Evolutionary conservation across 805 yeast species (phyloP).

Genomic region (Monosporozyma solicola): DNA sequence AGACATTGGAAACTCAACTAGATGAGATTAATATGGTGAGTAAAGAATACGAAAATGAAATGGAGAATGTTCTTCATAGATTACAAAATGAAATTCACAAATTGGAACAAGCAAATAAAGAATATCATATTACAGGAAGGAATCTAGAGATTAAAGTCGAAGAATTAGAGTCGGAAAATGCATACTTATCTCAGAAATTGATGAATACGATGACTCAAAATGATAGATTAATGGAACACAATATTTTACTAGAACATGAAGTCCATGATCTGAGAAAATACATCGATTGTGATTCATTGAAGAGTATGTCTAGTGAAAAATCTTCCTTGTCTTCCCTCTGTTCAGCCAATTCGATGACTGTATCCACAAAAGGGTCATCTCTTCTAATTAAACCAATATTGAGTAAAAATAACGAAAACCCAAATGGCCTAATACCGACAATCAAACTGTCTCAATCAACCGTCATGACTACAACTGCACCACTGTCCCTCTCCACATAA

Average conservation of each 20-base stretch:
- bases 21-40: conserved; percentile 14
- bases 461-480: conserved; percentile 1
- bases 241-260: conserved; percentile 17
- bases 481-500: not conserved
- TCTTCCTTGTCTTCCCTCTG: not conserved
- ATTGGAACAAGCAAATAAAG: conserved; percentile 3
- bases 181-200: conserved; percentile 6
- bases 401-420: not conserved
- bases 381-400: not conserved
- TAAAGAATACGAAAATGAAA: conserved; percentile 17
- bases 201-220: conserved; percentile 8
- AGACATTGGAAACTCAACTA: conserved; percentile 10
- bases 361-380: conserved; percentile 6
- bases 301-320: not conserved
- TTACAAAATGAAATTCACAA: not conserved
- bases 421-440: not conserved
- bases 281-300: not conserved
- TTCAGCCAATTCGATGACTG: not conserved
- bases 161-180: conserved; percentile 14
- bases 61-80: conserved; percentile 11
- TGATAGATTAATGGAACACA: conserved; percentile 13
- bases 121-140: not conserved
- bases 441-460: conserved; percentile 1
- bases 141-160: conserved; percentile 13
- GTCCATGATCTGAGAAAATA: conserved; percentile 7